Conservation (phyloP, 495 filamentous ascomycete genomes). For the Talaromyces nanjingensis region DNA sequence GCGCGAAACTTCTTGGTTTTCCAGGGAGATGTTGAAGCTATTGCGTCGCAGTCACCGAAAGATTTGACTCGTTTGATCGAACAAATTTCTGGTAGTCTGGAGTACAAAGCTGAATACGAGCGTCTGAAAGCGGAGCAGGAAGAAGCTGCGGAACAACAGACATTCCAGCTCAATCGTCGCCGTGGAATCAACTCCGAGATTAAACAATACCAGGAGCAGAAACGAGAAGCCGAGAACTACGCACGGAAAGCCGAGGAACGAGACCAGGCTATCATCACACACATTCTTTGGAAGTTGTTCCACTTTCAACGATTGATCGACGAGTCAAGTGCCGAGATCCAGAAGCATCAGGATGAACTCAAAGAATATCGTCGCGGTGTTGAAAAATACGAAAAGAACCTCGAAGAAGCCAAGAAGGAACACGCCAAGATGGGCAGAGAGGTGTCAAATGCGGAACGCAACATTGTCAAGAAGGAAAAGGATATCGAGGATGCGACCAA, state of each 20-base stretch:
- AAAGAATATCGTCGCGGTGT: conserved; percentile 88
- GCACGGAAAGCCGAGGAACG: conserved; percentile 80
- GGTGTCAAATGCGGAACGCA: conserved; percentile 72
- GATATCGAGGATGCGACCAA: conserved; percentile 83
- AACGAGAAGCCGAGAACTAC: conserved; percentile 90
- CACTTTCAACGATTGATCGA: conserved; percentile 93
- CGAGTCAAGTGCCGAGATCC: conserved; percentile 81
- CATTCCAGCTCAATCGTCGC: conserved; percentile 76
- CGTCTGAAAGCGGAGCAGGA: conserved; percentile 76
- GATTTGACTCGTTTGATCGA: conserved; percentile 95
- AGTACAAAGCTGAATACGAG: conserved; percentile 95
- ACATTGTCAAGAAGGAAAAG: conserved; percentile 78
- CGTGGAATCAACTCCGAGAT: conserved; percentile 96
- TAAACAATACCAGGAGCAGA: conserved; percentile 94
- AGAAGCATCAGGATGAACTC: conserved; percentile 90
- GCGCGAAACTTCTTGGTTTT: conserved; percentile 97
- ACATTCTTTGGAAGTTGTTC: conserved; percentile 94
- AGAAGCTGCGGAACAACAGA: conserved; percentile 80
- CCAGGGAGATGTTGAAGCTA: conserved; percentile 97
- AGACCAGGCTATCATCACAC: conserved; percentile 87
- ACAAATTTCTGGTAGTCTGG: conserved; percentile 92
- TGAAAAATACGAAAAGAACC: conserved; percentile 71
- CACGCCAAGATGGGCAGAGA: conserved; percentile 74
- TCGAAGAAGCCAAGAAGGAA: conserved; percentile 82
- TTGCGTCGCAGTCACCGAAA: conserved; percentile 85